Conservation (phyloP, 2,329 filamentous ascomycete genomes). For the Ceratocystis destructans region DNA sequence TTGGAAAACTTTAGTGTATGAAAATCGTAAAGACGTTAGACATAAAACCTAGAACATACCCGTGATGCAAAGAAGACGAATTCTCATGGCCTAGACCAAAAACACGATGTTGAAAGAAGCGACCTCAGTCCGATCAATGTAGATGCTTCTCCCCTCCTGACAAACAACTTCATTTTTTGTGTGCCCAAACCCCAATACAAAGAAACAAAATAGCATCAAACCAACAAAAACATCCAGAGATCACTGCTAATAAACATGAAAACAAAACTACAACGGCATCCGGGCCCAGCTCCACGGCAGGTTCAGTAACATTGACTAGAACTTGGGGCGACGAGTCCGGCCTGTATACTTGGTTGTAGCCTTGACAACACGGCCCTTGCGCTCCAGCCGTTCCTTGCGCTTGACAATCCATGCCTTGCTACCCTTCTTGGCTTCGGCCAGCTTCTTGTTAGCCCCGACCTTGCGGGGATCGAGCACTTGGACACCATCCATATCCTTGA, state of each 20-base stretch:
- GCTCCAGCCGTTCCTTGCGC: conserved; percentile 88
- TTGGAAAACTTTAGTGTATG: not conserved
- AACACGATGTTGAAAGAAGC: not conserved
- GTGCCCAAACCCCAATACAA: conserved; percentile 4
- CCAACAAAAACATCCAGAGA: conserved; percentile 1
- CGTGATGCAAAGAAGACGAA: not conserved
- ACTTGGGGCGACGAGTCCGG: conserved; percentile 65
- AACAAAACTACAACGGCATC: conserved; percentile 3
- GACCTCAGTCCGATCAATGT: not conserved
- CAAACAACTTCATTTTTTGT: not conserved
- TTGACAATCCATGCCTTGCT: conserved; percentile 71
- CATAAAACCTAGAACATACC: not conserved
- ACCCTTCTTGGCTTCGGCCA: conserved; percentile 56
- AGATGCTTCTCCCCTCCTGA: not conserved
- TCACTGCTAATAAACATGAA: not conserved
- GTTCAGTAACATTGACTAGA: conserved; percentile 34
- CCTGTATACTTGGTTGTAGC: conserved; percentile 85
- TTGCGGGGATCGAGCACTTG: conserved; percentile 61
- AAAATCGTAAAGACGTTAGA: conserved; percentile 5
- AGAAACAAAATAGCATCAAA: not conserved
- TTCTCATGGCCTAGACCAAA: not conserved
- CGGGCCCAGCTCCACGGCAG: not conserved
- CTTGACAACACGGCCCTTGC: conserved; percentile 91
- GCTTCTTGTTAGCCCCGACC: conserved; percentile 25
- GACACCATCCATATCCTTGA: conserved; percentile 77